Base-by-base conservation (phyloP, 2,329 filamentous ascomycete species). In the Zymoseptoria brevis region DNA sequence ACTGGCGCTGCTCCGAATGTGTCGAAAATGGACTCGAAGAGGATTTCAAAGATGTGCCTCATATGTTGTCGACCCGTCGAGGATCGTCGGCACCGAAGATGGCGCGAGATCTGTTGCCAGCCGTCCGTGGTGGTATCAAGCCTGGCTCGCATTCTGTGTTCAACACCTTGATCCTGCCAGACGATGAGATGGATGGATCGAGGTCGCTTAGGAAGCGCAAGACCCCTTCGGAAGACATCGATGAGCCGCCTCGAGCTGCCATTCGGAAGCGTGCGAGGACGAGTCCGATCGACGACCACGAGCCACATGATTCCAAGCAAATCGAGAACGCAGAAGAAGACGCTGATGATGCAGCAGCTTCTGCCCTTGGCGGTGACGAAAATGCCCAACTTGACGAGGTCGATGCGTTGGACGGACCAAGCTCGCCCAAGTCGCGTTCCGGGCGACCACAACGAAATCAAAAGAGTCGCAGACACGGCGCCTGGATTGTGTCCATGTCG, bases 181-280 rank as follows among this genome's bases (percentile, higher is more conserved):
- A 88, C 62, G 87, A 90, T 68, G 81, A 87, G 7, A 80, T 87
- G 76, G 88, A 93, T 73, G 88, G 87, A 52, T 86, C 89, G 8
- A 86, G 90, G 56, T 83, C 88, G 30, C 77, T 96, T 60, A 83
- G 92, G 61, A 85, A 92, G 57, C 96, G 93, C 73, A 87, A 89
- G 19, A 90, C 89, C 1, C 87, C 88, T 2, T 82, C 84, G 59
- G 79, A 89, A 63, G 80, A 87, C 65, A 77, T 77, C 16, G 74
- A 73, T 13, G 68, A 72, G 24, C 56, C 76, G 16, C 66, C 68
- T 50, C 69, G 74, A 56, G 68, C 71, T 57, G 57, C 63, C 9
- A 73, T 69, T 21, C 71, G 76, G 54, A 80, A 78, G 66, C 76
- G 76, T 58, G 72, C 74, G 50, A 73, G 74, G 58, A 71, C 74